Base-by-base conservation (phyloP, 192 early-diverging fungal species). In the Allomyces arbusculus region DNA sequence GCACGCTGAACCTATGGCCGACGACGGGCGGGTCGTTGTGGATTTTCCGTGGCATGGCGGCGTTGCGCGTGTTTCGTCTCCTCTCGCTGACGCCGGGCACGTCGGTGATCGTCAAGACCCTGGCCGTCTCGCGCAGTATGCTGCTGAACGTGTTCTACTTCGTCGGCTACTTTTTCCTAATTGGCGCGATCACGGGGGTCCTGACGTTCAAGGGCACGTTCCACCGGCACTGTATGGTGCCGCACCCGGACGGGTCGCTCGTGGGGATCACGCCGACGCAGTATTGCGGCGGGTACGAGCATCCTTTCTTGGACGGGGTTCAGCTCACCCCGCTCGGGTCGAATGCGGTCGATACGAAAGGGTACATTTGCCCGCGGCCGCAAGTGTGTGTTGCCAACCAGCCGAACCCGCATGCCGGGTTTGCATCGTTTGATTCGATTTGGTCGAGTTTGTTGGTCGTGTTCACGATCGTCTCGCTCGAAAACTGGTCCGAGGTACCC, bases 391-490 rank as follows among this genome's bases (percentile, higher is more conserved):
- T 74, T 73, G 25, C 61, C 10, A 61, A 20, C 20, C 40, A 6
- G 64, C 69, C 68, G 68, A 75, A 61, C 69, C 20, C 44, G 64
- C 73, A 61, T 43, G 67, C 72, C 1, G 66, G 68, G 40, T 75
- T 76, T 10, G 65, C 79, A 16, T 79, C 75, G 16, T 81, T 80
- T 68, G 83, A 84, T 63, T 77, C 73, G 61, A 77, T 84, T 16
- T 78, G 74, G 55, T 67, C 69, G 5, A 75, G 81, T 19, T 77
- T 81, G 76, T 62, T 82, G 24, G 67, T 80, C 25, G 79, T 81
- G 1, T 77, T 81, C 43, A 74, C 82, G 19, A 71, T 84, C 62
- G 71, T 79, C 55, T 73, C 78, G 40, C 73, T 80, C 74, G 76
- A 68, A 68, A 24, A 63, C 5, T 65, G 33, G 6, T 20, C 24